phyloP scores from a whole-genome alignment of 306 rosid genomes.

The Begonia fuchsioides region DNA sequence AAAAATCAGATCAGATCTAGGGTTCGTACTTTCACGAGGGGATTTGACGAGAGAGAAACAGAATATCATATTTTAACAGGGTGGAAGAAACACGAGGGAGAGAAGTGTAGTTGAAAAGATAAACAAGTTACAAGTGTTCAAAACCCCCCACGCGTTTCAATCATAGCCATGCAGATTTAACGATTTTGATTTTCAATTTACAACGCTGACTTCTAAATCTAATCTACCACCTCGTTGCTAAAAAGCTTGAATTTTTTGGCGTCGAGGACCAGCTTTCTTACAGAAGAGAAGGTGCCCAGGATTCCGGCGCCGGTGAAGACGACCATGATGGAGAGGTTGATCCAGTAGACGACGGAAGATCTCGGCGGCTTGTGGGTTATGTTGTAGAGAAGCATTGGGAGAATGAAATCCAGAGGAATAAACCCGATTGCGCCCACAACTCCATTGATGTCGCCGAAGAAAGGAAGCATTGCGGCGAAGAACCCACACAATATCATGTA shows the following conservation, averaged over 20 bases:
- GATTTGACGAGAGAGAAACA: no score
- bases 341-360: conserved; percentile 45
- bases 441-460: conserved; percentile 75
- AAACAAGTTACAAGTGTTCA: no score
- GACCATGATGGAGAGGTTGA: conserved; percentile 61
- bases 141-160: background rate
- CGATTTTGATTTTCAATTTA: background rate
- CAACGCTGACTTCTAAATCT: background rate
- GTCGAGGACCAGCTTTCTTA: conserved; percentile 68
- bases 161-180: background rate
- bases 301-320: conserved; percentile 66
- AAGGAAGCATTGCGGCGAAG: conserved; percentile 88
- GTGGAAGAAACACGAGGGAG: background rate
- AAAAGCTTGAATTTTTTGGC: conserved; percentile 69
- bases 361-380: conserved; percentile 60
- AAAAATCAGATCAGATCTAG: no score
- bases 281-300: conserved; percentile 70
- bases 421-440: conserved; percentile 89
- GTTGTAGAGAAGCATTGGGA: conserved; percentile 91
- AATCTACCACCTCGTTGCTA: conserved; percentile 49
- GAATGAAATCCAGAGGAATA: conserved; percentile 86
- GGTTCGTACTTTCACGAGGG: no score
- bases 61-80: no score
- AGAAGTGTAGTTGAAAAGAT: background rate
- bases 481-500: conserved; percentile 69